Evolutionary conservation across 441 rosid genomes (phyloP), one percentile per base, ranked within the genome.

Genomic region (Manihot esculenta): DNA sequence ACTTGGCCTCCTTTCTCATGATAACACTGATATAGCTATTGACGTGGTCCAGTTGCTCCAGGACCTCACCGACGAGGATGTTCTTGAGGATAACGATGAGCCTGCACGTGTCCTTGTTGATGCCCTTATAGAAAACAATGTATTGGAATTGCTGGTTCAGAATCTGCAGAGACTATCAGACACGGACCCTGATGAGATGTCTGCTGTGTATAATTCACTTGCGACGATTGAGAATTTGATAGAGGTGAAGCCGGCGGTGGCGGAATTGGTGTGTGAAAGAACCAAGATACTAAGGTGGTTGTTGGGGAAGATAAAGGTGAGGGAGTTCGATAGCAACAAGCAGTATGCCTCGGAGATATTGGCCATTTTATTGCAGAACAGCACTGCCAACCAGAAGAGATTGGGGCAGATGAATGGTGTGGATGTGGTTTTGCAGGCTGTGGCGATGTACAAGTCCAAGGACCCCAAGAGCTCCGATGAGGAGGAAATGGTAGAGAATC

Each of bases 401-500:
- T 54, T 94, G 62, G 99, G 96, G 65, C 96, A 89, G 78, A 90
- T 94, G 97, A 94, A 94, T 27, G 99, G 99, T 9, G 96, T 94
- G 69, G 99, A 94, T 68, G 96, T 89, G 78, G 83, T 90, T 62
- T 68, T 94, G 73, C 98, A 94, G 78, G 97, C 97, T 2, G 99
- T 94, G 76, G 96, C 98, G 0, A 87, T 90, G 89, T 90, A 92
- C 81, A 94, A 92, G 84, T 87, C 96, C 0, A 90, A 84, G 81
- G 99, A 92, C 68, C 99, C 99, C 0, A 94, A 87, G 86, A 88
- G 79, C 38, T 83, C 87, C n/a, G 98, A 92, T 33, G 97, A 94
- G 81, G 98, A 92, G 82, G 99, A 94, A 83, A 92, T 94, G 99
- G 75, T 94, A 68, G 99, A 94, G 88, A 94, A 94, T 81, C 71